Conservation (phyloP, 768 basidiomycete species). For the Tricholoma saponaceum region DNA sequence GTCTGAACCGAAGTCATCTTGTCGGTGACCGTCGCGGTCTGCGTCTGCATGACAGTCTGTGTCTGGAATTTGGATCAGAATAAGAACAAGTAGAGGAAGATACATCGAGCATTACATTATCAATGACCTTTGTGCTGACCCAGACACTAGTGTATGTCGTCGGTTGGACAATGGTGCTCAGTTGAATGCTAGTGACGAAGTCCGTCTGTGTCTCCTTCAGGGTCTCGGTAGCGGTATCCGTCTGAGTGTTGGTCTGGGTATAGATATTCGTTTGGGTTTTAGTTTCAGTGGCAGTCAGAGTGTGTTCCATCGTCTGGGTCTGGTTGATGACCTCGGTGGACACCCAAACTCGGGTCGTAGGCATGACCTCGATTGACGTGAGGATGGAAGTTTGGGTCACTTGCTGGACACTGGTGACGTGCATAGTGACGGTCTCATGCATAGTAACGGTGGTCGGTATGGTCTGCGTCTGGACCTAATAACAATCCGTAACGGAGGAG, state of each 20-base stretch:
- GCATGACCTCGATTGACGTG: conserved; percentile 51
- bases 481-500: conserved; percentile 1
- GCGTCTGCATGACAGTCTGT: conserved; percentile 42
- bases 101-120: conserved; percentile 39
- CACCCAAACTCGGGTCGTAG: conserved; percentile 63
- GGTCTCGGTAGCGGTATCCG: conserved; percentile 45
- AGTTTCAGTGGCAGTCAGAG: conserved; percentile 61
- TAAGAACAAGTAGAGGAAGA: neutral
- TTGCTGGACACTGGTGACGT: conserved; percentile 36
- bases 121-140: conserved; percentile 50
- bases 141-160: conserved; percentile 53
- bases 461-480: conserved; percentile 21
- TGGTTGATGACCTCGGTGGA: conserved; percentile 63
- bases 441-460: conserved; percentile 43
- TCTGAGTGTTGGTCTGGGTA: conserved; percentile 44
- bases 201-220: conserved; percentile 49
- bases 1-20: conserved; percentile 53
- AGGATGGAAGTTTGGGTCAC: conserved; percentile 41
- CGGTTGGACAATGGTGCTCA: conserved; percentile 48
- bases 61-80: conserved; percentile 18
- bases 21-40: conserved; percentile 47
- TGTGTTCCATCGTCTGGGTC: conserved; percentile 52
- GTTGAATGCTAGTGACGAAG: conserved; percentile 46
- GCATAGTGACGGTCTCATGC: conserved; percentile 27
- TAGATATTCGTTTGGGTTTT: conserved; percentile 52